Evolutionary conservation across 306 rosid genomes (phyloP), one percentile per base, ranked within the genome.

Genomic region (Rosa multiflora): DNA sequence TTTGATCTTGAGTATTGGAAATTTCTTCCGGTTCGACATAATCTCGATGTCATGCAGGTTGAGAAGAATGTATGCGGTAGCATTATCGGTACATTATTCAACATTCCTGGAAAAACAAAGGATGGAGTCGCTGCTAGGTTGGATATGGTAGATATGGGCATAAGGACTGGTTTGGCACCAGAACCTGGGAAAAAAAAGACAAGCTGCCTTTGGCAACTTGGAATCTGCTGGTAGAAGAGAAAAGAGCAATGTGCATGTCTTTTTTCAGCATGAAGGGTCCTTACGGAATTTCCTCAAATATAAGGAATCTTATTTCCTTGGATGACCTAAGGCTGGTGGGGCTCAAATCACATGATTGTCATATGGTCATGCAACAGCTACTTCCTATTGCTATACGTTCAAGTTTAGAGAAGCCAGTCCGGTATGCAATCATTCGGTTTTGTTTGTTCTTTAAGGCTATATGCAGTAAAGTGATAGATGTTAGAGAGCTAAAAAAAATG

Each of bases 1-100:
- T 76, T 62, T 29, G 46, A 76, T 2, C 70, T 76, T 43, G 32
- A 26, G 47, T 76, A 76, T 17, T 76, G 35, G 72, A 46, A 63
- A 12, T 13, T 3, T 17, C 42, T 76, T 61, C 43, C n/a, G 10
- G 46, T 63, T 1, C 1, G 62, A 2, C 72, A 76, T 47, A 23
- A 55, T 11, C 32, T 29, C 32, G 32, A 29, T 29, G 32, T 29
- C 32, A 29, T 29, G 32, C 32, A 29, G 1, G 1, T 29, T 29
- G 32, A 29, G 32, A 29, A 29, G 32, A 29, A 29, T 29, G 32
- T 29, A 29, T 29, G 32, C 32, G 32, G 1, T 29, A 29, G 32
- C 1, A 29, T 29, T 29, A 29, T 29, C 32, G 32, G 32, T 29
- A 75, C 78, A n/a, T n/a, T 62, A 4, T 40, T 44, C 8, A 49